Base-by-base conservation (phyloP, 2,329 filamentous ascomycete genomes). In the Pestalotiopsis sp. region DNA sequence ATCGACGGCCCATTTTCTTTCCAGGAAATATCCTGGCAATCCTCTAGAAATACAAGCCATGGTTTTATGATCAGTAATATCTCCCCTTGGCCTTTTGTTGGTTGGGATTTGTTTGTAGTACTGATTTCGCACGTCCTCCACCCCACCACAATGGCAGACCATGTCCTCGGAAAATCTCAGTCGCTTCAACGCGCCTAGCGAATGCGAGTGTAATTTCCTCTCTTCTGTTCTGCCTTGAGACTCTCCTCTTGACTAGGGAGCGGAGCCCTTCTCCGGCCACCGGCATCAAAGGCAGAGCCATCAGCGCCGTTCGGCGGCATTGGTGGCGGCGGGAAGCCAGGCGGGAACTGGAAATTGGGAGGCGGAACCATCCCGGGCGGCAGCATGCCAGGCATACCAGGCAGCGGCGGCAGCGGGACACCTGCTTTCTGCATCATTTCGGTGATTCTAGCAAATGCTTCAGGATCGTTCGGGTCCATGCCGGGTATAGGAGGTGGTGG, bases 161-260 rank as follows among this genome's bases (percentile, higher is more conserved):
- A 6, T 6, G 14, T 62, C 25, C 27, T 23, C 36, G 31, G 31
- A 5, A 9, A 9, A 9, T 31, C 4, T 58, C 12, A 13, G 27
- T 25, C 1, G 56, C 20, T 58, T 58, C 56, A 4, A 38, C 36
- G 11, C 40, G 14, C 27, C 58, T 84, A 88, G 62, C 85, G 81
- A 31, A 83, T 77, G 64, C 86, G 80, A 17, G 87, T 91, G 74
- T 89, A 91, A 71, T 90, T 85, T 3, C 89, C 89, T 66, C 84
- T 84, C 68, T 87, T 87, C 84, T 95, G 93, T 80, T 95, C 93
- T 79, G 91, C 89, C 73, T 91, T 88, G 73, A 97, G 81, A 73
- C 92, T 95, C 78, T 96, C 94, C 76, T 93, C 90, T 80, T 97
- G 94, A 77, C 93, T 95, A 0, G 94, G 94, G 58, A 97, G 81